Evolutionary conservation across 495 filamentous ascomycete genomes (phyloP), one percentile per base, ranked within the genome.

Genomic region (Pseudoneurospora amorphoporcata): DNA sequence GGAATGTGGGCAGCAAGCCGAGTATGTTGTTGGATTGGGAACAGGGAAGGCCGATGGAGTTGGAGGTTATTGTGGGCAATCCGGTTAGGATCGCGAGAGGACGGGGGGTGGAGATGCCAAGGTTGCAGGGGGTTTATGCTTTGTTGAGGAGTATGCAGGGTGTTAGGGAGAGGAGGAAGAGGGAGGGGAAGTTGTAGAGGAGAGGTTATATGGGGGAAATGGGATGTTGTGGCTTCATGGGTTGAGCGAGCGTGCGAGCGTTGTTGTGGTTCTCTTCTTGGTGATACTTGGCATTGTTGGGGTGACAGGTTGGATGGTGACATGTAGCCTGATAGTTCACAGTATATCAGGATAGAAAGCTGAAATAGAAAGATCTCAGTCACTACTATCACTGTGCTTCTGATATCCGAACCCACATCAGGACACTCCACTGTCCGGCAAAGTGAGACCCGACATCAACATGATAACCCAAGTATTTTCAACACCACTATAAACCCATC

Each of bases 31-130:
- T 88, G 0, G 88, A 89, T 73, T 88, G 87, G 86, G 87, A 88
- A 76, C 81, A 82, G 4, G 87, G 85, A 0, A 77, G 84, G 70
- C 81, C 81, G 42, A 81, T 89, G 84, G 88, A 90, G 81, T 68
- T 89, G 29, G 88, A 90, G 78, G 88, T 89, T 35, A 89, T 90
- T 38, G 75, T 90, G 47, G 88, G 88, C 1, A 88, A 89, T 73
- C 86, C 87, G 37, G 81, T 90, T 0, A 74, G 84, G 74, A 85
- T 87, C 29, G 88, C 87, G n/a, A 74, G 83, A 70, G 79, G 77
- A 17, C 76, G 77, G 23, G 88, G 87, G 1, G 83, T 87, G 9
- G 83, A 86, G 73, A 81, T 88, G 84, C 83, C 84, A 16, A 77
- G 84, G 75, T 41, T 89, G 79, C 84, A 87, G 79, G 86, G 73